Evolutionary conservation across 2,329 filamentous ascomycete species (phyloP).

Genomic region (Colletotrichum navitas): DNA sequence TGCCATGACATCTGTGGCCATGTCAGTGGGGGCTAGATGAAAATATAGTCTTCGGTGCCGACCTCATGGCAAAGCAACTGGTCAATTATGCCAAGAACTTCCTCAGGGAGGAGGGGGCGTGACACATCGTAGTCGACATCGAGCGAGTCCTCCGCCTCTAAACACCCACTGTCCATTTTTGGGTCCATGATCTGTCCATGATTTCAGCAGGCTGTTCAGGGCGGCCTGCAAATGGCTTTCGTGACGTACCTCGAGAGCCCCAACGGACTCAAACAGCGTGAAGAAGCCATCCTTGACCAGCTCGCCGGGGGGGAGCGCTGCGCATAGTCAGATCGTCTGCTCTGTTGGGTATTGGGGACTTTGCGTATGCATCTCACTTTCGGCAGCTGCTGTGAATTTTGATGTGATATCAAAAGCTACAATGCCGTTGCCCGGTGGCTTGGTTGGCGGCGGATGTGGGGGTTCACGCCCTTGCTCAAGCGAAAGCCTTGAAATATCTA

Average conservation of each 20-base stretch:
- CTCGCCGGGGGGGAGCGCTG: slow-evolving; percentile 83
- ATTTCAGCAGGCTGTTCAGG: slow-evolving; percentile 17
- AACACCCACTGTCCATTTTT: slow-evolving; percentile 97
- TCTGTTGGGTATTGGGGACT: too few species aligned
- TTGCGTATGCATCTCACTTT: slow-evolving; percentile 56
- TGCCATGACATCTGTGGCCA: slow-evolving; percentile 88
- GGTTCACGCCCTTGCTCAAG: slow-evolving; percentile 51
- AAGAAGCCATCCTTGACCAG: slow-evolving; percentile 95
- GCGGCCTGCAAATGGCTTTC: not conserved
- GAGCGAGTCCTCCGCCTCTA: slow-evolving; percentile 82
- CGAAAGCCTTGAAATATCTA: slow-evolving; percentile 58
- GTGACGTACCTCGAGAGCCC: slow-evolving; percentile 76
- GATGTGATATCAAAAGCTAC: slow-evolving; percentile 70
- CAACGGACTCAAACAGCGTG: slow-evolving; percentile 93
- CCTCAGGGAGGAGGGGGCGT: slow-evolving; percentile 75
- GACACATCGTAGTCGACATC: slow-evolving; percentile 86
- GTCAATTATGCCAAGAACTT: slow-evolving; percentile 94
- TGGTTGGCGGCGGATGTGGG: slow-evolving; percentile 54
- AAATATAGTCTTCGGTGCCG: slow-evolving; percentile 42
- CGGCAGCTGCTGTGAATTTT: slow-evolving; percentile 65
- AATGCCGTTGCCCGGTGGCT: slow-evolving; percentile 62
- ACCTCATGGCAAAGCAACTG: slow-evolving; percentile 92
- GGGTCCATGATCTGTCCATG: slow-evolving; percentile 89
- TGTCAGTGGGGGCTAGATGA: slow-evolving; percentile 21
- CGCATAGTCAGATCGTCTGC: slow-evolving; percentile 44